These are phyloP conservation scores for Tetrahymena borealis DNA, from an alignment of 73 alveolate species.

Conservation along the genomic window DNA sequence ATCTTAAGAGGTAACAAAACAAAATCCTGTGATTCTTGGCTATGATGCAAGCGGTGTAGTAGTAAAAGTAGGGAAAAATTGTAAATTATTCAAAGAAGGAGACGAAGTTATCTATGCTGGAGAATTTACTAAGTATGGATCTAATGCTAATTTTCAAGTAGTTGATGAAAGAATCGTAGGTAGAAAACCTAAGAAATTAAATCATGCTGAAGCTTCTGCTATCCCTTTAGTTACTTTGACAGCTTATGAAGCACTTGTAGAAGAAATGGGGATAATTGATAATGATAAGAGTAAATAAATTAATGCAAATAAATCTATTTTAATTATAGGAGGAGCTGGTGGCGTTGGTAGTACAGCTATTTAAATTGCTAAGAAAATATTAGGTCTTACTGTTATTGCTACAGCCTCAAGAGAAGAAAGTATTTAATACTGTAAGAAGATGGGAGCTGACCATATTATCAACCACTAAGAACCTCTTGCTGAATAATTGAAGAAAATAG, in stretches of 20 bases:
- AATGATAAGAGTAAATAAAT: background rate
- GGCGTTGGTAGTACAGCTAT: conserved; percentile 9
- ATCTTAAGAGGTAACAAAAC: background rate
- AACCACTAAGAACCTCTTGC: background rate
- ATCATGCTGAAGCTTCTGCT: conserved; percentile 3
- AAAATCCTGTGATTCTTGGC: background rate
- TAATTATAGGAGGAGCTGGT: conserved; percentile 14
- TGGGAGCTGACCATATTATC: conserved; percentile 6
- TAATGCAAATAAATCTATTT: background rate
- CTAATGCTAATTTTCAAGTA: background rate
- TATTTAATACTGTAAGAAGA: background rate
- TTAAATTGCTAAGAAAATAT: background rate
- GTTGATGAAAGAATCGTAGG: conserved; percentile 5
- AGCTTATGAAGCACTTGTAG: conserved; percentile 11
- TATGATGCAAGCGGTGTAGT: background rate
- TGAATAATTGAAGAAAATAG: background rate
- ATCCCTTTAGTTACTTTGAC: conserved; percentile 3
- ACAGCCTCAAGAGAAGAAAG: conserved; percentile 10
- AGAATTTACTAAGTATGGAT: background rate
- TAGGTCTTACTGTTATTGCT: conserved; percentile 9
- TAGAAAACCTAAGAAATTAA: background rate
- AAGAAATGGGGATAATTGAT: background rate
- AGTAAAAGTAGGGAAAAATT: background rate
- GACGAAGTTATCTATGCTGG: conserved; percentile 5
- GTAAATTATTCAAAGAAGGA: background rate